These are phyloP conservation scores for Penicillium sp. DNA, from an alignment of 2,329 filamentous ascomycete species.

Conservation along the genomic window DNA sequence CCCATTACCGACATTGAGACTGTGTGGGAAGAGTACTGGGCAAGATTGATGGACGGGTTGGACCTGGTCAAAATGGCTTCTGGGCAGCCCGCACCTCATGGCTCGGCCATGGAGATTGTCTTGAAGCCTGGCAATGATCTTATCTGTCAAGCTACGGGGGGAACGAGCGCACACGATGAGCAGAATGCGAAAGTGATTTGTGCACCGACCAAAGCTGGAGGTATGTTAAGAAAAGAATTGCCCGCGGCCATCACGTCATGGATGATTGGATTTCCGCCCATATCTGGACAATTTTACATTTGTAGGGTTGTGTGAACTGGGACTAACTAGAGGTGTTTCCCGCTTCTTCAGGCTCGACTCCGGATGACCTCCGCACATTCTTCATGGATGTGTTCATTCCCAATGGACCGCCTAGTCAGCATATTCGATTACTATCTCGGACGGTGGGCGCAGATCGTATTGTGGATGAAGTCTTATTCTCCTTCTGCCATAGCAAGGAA, in stretches of 20 bases:
- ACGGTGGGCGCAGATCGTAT: slow-evolving; percentile 52
- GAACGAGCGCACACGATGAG: slow-evolving; percentile 3
- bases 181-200: slow-evolving; percentile 28
- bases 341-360: slow-evolving; percentile 14
- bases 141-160: not conserved
- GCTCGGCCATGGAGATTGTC: slow-evolving; percentile 7
- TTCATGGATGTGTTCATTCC: slow-evolving; percentile 51
- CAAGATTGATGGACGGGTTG: slow-evolving; percentile 17
- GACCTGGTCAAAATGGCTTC: slow-evolving; percentile 11
- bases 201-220: slow-evolving; percentile 33
- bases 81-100: slow-evolving; percentile 9
- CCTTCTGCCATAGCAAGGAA: slow-evolving; percentile 49
- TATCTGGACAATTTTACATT: not conserved
- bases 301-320: not conserved
- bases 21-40: slow-evolving; percentile 36
- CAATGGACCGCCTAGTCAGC: slow-evolving; percentile 41
- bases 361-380: slow-evolving; percentile 37
- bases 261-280: too few species aligned
- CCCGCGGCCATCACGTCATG: too few species aligned
- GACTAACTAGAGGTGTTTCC: not conserved
- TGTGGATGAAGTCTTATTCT: slow-evolving; percentile 53
- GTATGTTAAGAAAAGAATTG: slow-evolving; percentile 15
- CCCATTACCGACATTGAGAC: slow-evolving; percentile 31
- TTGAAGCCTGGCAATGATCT: not conserved
- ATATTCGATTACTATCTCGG: slow-evolving; percentile 48